Evolutionary conservation across 148 eudicot genomes (phyloP).

Genomic region (Arctostaphylos glauca): DNA sequence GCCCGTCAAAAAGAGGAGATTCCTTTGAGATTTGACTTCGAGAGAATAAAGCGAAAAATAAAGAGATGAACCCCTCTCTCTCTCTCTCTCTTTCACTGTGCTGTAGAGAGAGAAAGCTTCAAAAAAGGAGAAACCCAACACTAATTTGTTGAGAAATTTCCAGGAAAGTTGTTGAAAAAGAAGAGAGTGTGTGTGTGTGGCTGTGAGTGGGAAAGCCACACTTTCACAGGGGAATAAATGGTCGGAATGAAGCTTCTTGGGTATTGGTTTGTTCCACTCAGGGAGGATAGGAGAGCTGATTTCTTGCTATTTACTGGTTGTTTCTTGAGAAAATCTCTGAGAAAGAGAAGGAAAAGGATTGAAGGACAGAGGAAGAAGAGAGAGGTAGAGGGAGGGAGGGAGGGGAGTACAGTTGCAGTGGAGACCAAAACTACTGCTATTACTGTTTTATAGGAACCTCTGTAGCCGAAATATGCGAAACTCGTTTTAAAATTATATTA

Average conservation of each 20-base stretch:
- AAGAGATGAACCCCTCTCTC: constrained; percentile 1
- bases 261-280: too few relatives aligned
- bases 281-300: too few relatives aligned
- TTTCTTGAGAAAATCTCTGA: constrained; percentile 18
- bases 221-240: background rate
- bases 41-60: constrained; percentile 22
- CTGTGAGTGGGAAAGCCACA: background rate
- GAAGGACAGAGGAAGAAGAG: constrained; percentile 5
- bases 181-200: background rate
- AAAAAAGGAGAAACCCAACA: background rate
- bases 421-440: background rate
- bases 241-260: background rate
- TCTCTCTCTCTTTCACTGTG: too few relatives aligned
- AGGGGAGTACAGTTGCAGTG: background rate
- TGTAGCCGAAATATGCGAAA: background rate
- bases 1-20: background rate
- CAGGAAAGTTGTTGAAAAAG: constrained; percentile 14
- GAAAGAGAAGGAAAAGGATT: background rate
- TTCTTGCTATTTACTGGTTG: background rate
- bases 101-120: background rate
- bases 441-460: background rate
- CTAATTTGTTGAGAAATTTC: constrained; percentile 16
- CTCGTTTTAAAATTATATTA: background rate
- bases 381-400: constrained; percentile 6
- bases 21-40: background rate